Evolutionary conservation across 2,329 filamentous ascomycete species (phyloP), one percentile per base, ranked within the genome.

Genomic region (Hypoxylon rubiginosum): DNA sequence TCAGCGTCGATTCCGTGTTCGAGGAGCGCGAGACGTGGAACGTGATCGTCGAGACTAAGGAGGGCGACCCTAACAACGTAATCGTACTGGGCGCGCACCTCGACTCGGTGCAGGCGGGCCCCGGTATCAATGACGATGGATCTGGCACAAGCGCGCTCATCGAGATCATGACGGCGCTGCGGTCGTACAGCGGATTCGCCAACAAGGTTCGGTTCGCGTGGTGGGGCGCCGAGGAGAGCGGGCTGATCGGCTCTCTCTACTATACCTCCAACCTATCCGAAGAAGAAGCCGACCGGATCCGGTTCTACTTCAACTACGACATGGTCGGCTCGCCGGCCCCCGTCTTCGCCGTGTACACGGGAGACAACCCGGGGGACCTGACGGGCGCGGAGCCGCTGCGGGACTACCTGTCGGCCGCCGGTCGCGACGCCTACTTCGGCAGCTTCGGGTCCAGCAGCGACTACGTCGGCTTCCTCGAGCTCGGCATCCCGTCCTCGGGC

Each of bases 291-390:
- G 80, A 85, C 65, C 88, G 87, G 77, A 88, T 92, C 72, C 82
- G 85, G 1, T 86, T 91, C 32, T 90, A 91, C 80, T 86, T 91
- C 75, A 90, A 92, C 80, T 91, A 90, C 72, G 90, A 92, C 78
- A 92, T 92, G 90, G 89, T 91, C 60, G 82, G 79, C n/a, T 83
- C 81, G 15, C 75, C 77, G 3, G 71, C 74, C n/a, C 79, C 82
- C 10, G 68, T 73, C 43, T 83, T 78, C 71, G 73, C 71, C 57
- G 77, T 84, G 7, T 81, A 83, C 66, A 61, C 67, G 15, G 72
- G 71, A 66, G 77, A 75, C 28, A 78, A 81, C 19, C 62, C 67
- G 34, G 81, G 75, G 8, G 79, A 83, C 67, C 68, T 74, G 46
- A 66, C 74, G 41, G 81, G 79, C 28, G 79, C 79, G 28, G 57